Conservation (phyloP, 176 grass and related monocot species). For the Paspalum notatum region DNA sequence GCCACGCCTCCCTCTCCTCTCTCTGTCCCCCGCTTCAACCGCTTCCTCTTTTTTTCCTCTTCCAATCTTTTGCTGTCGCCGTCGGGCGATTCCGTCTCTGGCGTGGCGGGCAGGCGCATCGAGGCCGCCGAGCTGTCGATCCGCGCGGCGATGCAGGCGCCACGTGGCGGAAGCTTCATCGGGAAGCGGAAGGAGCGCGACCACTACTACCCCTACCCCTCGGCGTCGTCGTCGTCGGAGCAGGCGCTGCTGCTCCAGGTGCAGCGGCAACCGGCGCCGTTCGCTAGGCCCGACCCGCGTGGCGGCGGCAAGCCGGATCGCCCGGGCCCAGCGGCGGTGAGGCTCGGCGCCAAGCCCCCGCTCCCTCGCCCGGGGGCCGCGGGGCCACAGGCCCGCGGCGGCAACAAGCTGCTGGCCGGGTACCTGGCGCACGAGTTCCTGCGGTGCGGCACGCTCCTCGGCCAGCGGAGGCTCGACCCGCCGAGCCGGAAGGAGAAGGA, state of each 20-base stretch:
- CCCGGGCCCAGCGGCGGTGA: not conserved
- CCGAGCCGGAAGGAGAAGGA: slow-evolving; percentile 30
- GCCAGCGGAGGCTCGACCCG: slow-evolving; percentile 43
- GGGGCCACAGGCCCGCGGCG: slow-evolving; percentile 4
- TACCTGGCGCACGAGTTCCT: slow-evolving; percentile 93
- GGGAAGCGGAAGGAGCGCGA: slow-evolving; percentile 73
- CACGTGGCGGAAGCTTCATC: slow-evolving; percentile 59
- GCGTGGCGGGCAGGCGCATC: slow-evolving; percentile 33
- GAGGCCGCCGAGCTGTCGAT: slow-evolving; percentile 58
- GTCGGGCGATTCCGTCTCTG: slow-evolving; percentile 39
- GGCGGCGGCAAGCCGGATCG: not conserved
- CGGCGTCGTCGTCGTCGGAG: slow-evolving; percentile 27
- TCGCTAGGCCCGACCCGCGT: slow-evolving; percentile 42
- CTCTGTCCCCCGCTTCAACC: slow-evolving; percentile 11
- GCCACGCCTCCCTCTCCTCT: not conserved
- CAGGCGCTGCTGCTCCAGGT: slow-evolving; percentile 14
- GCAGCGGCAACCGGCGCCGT: slow-evolving; percentile 19
- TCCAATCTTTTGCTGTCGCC: not conserved
- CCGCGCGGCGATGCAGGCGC: slow-evolving; percentile 45
- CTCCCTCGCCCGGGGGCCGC: not conserved
- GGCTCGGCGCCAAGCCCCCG: slow-evolving; percentile 16
- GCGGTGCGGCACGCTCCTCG: slow-evolving; percentile 64
- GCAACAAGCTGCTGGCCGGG: slow-evolving; percentile 78
- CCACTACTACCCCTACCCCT: slow-evolving; percentile 15
- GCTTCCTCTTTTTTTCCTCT: not conserved